These are phyloP conservation scores for Fusarium chaquense DNA, from an alignment of 2,329 filamentous ascomycete species.

Conservation along the genomic window DNA sequence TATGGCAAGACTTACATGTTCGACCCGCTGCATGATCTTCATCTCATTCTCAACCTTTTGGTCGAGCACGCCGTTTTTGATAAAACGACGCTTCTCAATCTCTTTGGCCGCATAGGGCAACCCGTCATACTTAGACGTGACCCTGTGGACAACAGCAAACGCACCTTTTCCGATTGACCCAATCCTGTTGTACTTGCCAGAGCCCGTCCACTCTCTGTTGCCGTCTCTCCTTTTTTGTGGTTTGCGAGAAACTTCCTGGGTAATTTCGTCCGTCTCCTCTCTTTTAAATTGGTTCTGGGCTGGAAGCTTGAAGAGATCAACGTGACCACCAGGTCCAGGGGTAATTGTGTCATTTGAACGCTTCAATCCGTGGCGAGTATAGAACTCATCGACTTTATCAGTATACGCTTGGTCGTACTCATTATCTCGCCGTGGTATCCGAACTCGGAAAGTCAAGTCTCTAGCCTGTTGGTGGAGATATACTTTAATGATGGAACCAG, in stretches of 20 bases:
- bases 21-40: constrained; percentile 89
- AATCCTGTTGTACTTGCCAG: constrained; percentile 84
- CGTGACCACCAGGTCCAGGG: constrained; percentile 61
- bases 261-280: constrained; percentile 39
- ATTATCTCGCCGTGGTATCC: constrained; percentile 82
- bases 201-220: constrained; percentile 82
- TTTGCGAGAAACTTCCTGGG: constrained; percentile 22
- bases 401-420: constrained; percentile 73
- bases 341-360: constrained; percentile 59
- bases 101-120: constrained; percentile 91
- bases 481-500: constrained; percentile 80
- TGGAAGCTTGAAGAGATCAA: constrained; percentile 52
- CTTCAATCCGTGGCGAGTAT: constrained; percentile 56
- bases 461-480: constrained; percentile 62
- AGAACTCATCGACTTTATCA: constrained; percentile 76
- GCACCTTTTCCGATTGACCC: constrained; percentile 89
- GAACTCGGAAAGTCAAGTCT: constrained; percentile 85
- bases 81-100: constrained; percentile 90
- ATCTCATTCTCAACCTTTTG: constrained; percentile 97
- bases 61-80: constrained; percentile 91
- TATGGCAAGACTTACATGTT: constrained; percentile 72
- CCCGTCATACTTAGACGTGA: constrained; percentile 87
- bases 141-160: constrained; percentile 92
- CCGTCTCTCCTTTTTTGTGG: constrained; percentile 47
- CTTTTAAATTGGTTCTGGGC: constrained; percentile 39